Percentiles rank a stretch among this genome's conserved stretches.
Evolutionary conservation across 1,139 yeast genomes (phyloP).

Genomic region (Blastobotrys petasosporus): DNA sequence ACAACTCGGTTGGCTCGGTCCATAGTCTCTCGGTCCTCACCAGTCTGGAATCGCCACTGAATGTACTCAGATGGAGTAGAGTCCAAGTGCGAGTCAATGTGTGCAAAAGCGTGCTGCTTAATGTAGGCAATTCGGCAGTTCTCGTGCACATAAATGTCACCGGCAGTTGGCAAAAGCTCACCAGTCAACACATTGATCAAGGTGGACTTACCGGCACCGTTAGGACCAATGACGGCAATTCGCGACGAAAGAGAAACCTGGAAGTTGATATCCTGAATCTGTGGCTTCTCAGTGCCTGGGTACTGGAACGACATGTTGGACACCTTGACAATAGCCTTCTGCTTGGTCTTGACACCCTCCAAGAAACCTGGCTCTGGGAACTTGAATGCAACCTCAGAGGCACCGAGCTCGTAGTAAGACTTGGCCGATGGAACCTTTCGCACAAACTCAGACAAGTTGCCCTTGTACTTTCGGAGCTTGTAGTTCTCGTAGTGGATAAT

Average conservation of each 20-base stretch:
- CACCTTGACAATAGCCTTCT: constrained; percentile 98
- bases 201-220: constrained; percentile 99
- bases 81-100: constrained; percentile 97
- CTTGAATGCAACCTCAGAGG: constrained; percentile 88
- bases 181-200: constrained; percentile 98
- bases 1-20: constrained; percentile 99
- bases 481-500: constrained; percentile 99
- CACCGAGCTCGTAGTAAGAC: constrained; percentile 97
- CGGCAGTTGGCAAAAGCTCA: constrained; percentile 94
- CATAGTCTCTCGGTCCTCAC: constrained; percentile 99
- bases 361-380: constrained; percentile 99
- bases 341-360: constrained; percentile 99
- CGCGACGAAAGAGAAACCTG: constrained; percentile 98
- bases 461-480: constrained; percentile 99
- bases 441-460: constrained; percentile 97
- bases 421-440: constrained; percentile 98
- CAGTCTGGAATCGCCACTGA: constrained; percentile 99
- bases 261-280: constrained; percentile 83
- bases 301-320: constrained; percentile 96
- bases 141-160: constrained; percentile 99
- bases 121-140: constrained; percentile 99
- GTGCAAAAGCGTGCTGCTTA: constrained; percentile 99
- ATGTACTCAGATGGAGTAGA: constrained; percentile 99
- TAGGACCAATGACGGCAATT: constrained; percentile 99
- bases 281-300: constrained; percentile 97